phyloP scores from a whole-genome alignment of 2,329 filamentous ascomycete species.

The Fusarium oxysporum region DNA sequence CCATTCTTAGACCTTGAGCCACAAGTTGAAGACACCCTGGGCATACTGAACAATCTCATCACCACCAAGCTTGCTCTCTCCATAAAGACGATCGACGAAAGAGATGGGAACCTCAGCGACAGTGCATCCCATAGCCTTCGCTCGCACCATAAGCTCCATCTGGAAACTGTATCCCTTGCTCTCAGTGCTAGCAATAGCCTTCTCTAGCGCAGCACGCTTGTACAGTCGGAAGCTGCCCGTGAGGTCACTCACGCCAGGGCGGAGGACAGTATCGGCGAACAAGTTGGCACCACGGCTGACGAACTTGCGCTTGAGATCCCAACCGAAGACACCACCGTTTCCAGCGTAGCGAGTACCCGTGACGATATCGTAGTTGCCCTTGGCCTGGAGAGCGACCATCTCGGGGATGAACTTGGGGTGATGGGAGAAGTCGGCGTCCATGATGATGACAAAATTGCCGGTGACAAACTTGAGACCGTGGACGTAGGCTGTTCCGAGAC shows the following conservation, averaged over 20 bases:
- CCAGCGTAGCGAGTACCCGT: constrained; percentile 95
- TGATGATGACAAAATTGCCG: constrained; percentile 98
- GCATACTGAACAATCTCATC: constrained; percentile 97
- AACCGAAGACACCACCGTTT: constrained; percentile 90
- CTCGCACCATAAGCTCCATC: constrained; percentile 99
- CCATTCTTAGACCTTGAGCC: constrained; percentile 74
- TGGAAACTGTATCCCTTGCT: constrained; percentile 99
- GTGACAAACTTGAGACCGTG: constrained; percentile 91
- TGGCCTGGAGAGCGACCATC: constrained; percentile 87
- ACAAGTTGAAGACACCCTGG: constrained; percentile 82
- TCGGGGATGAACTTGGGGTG: constrained; percentile 98
- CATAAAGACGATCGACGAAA: constrained; percentile 95
- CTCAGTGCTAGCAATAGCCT: constrained; percentile 90
- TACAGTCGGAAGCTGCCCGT: constrained; percentile 96
- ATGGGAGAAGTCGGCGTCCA: constrained; percentile 99
- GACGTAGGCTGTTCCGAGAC: constrained; percentile 96
- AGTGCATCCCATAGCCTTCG: constrained; percentile 93
- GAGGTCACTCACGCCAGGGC: constrained; percentile 93
- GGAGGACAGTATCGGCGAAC: constrained; percentile 92
- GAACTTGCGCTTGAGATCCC: constrained; percentile 92
- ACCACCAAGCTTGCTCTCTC: constrained; percentile 92
- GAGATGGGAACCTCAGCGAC: constrained; percentile 96
- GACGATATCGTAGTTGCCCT: constrained; percentile 90
- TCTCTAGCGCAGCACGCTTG: constrained; percentile 88
- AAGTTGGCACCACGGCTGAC: constrained; percentile 91